These are phyloP conservation scores for Knufia fluminis DNA, from an alignment of 2,329 filamentous ascomycete genomes.

Conservation along the genomic window DNA sequence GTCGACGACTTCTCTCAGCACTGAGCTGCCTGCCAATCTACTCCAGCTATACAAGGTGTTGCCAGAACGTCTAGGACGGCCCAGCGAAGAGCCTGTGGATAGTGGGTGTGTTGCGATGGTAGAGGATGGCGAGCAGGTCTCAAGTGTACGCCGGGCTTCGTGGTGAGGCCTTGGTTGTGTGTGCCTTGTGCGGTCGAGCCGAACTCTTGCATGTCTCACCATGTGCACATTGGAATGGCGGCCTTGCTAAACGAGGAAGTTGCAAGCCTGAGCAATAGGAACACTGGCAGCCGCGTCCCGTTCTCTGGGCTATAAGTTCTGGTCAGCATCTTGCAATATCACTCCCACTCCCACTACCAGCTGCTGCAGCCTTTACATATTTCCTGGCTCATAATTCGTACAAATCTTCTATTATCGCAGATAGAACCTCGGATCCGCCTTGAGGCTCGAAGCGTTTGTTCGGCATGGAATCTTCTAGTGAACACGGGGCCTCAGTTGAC, in stretches of 20 bases:
- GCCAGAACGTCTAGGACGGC: slow-evolving; percentile 1
- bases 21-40: not conserved
- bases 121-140: not conserved
- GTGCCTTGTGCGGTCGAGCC: slow-evolving; percentile 1
- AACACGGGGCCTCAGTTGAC: slow-evolving; percentile 1
- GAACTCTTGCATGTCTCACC: slow-evolving; percentile 1
- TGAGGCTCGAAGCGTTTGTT: slow-evolving; percentile 1
- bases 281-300: not conserved
- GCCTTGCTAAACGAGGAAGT: slow-evolving; percentile 3
- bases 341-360: not conserved
- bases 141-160: not conserved
- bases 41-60: not conserved
- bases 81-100: slow-evolving; percentile 2
- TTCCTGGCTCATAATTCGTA: slow-evolving; percentile 4
- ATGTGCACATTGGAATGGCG: not conserved
- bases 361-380: slow-evolving; percentile 1
- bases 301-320: slow-evolving; percentile 1
- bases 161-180: not conserved
- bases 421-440: slow-evolving; percentile 1
- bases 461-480: slow-evolving; percentile 3
- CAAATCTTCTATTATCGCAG: slow-evolving; percentile 1
- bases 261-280: slow-evolving; percentile 2
- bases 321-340: not conserved
- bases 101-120: slow-evolving; percentile 1
- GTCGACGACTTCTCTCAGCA: slow-evolving; percentile 2